phyloP scores from a whole-genome alignment of 352 stramenopile species.

The Phytophthora capsici region DNA sequence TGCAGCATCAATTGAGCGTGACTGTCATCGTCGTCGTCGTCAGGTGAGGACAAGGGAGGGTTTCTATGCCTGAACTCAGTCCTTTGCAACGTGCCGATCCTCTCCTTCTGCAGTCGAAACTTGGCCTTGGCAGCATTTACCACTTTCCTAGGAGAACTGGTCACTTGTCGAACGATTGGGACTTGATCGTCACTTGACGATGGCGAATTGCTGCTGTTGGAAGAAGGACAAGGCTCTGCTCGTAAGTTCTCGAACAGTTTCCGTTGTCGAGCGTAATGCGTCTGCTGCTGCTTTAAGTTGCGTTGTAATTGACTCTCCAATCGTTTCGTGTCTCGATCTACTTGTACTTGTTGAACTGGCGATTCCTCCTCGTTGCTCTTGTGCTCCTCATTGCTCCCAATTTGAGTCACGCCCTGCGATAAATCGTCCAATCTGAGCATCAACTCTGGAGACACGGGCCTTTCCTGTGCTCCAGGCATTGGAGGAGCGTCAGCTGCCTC shows the following conservation, averaged over 20 bases:
- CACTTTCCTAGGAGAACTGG: constrained; percentile 3
- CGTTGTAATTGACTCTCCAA: constrained; percentile 60
- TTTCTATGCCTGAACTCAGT: background rate
- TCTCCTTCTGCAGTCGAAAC: constrained; percentile 8
- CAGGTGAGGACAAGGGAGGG: constrained; percentile 4
- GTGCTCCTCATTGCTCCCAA: constrained; percentile 9
- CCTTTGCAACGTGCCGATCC: constrained; percentile 7
- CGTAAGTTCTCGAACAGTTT: constrained; percentile 67
- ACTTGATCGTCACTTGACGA: constrained; percentile 10
- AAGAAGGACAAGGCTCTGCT: constrained; percentile 20
- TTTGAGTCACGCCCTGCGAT: constrained; percentile 23
- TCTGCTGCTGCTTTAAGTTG: constrained; percentile 65
- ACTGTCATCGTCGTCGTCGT: constrained; percentile 35
- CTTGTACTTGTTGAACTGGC: background rate
- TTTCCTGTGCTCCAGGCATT: background rate
- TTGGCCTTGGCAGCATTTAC: constrained; percentile 4
- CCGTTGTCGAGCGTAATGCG: constrained; percentile 65
- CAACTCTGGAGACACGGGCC: constrained; percentile 20
- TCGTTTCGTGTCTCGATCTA: constrained; percentile 36
- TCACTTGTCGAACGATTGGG: background rate
- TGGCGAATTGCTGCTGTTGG: constrained; percentile 6
- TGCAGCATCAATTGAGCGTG: constrained; percentile 33
- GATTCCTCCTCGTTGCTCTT: constrained; percentile 14
- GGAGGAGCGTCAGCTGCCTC: constrained; percentile 5
- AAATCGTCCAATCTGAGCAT: constrained; percentile 59